Base-by-base conservation (phyloP, 495 filamentous ascomycete species). In the Parmelia sp. region DNA sequence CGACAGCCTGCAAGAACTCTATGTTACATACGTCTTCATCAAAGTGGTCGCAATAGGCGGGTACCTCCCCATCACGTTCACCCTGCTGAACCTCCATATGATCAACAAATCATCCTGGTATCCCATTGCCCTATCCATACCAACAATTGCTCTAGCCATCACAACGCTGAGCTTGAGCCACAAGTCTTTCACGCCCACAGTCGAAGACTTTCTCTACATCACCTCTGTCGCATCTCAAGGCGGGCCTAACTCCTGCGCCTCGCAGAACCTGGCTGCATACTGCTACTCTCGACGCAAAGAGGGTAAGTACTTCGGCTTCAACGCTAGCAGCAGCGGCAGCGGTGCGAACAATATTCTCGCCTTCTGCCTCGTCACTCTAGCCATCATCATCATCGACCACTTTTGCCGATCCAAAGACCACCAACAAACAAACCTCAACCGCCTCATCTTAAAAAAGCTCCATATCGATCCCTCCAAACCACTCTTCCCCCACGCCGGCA, bases 51-150 rank as follows among this genome's bases (percentile, higher is more conserved):
- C 69, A 15, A 53, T 70, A 7, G 61, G 60, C 33, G 68, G 69
- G 29, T 67, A 62, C 17, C 45, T 71, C 10, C 65, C 63, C 11
- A 66, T 65, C 37, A 67, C 68, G 1, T 71, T 70, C 47, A 66
- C 61, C n/a, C 60, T 71, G 21, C 63, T 70, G 31, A 61, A 58
- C 10, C 36, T 71, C 0, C 51, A 66, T 39, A 33, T 65, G 4
- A 33, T 67, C 25, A 53, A 63, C 21, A 62, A 65, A 61, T 40
- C 56, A 8, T 66, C 62, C 21, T 71, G 69, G 69, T 70, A 70
- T 17, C 33, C 67, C 29, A 29, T 69, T 3, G 19, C 61, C 1
- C 47, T 70, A 5, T 68, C 68, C 17, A 8, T 17, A 49, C n/a
- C 45, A n/a, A 65, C 60, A n/a, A 29, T 70, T 15, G 56, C 33